phyloP scores from a whole-genome alignment of 1,284 basidiomycete genomes.

The Vanrija pseudolonga region DNA sequence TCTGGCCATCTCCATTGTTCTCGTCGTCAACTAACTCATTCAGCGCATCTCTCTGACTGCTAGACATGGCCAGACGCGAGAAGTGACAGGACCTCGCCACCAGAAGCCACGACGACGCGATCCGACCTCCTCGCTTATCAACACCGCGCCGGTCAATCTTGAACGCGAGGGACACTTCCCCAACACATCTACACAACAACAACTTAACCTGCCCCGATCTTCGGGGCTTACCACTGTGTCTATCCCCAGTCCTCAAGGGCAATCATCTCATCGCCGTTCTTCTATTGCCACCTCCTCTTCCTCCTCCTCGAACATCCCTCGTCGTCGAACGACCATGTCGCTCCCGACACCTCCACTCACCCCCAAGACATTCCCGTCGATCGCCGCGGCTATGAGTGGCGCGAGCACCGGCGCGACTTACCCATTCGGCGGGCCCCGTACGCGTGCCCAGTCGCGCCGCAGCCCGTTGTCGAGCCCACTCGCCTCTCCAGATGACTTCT shows the following conservation, averaged over 20 bases:
- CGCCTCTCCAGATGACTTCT: conserved; percentile 7
- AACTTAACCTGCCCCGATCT: not conserved
- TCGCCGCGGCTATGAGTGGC: not conserved
- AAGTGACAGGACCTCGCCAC: too few relatives aligned
- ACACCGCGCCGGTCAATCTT: too few relatives aligned
- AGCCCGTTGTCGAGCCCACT: conserved; percentile 1
- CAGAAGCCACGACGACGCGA: too few relatives aligned
- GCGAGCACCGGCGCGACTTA: not conserved
- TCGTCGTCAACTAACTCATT: too few relatives aligned
- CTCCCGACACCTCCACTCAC: conserved; percentile 36
- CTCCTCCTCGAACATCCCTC: not conserved
- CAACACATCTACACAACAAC: not conserved
- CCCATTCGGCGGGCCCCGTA: conserved; percentile 1
- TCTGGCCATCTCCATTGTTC: too few relatives aligned
- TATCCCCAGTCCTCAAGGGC: too few relatives aligned
- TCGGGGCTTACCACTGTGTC: not conserved
- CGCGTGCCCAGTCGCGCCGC: not conserved
- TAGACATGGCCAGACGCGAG: too few relatives aligned
- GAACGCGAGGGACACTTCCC: not conserved
- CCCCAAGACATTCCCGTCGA: conserved; percentile 19
- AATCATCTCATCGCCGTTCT: too few relatives aligned
- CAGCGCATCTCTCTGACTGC: too few relatives aligned
- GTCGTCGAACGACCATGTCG: conserved; percentile 2
- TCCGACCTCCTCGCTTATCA: too few relatives aligned
- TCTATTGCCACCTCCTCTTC: too few relatives aligned